Conservation (phyloP, 306 rosid genomes). For the Acacia melanoxylon region DNA sequence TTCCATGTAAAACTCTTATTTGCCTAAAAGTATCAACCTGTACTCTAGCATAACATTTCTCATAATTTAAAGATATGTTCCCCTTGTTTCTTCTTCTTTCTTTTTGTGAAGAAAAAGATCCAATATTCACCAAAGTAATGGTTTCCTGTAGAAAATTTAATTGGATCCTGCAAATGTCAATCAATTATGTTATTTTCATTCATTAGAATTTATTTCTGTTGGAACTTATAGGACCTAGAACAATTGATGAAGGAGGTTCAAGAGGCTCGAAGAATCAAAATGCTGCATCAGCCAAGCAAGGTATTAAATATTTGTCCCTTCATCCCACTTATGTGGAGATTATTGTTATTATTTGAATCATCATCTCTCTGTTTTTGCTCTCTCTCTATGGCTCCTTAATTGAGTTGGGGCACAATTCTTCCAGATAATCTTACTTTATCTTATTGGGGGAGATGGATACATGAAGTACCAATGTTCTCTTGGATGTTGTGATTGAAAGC, state of each 20-base stretch:
- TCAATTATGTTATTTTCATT: slow-evolving; percentile 24
- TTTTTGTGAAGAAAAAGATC: background rate
- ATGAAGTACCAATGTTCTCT: background rate
- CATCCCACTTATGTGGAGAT: background rate
- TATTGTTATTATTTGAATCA: slow-evolving; percentile 5
- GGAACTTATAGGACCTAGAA: slow-evolving; percentile 70
- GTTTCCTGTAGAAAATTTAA: background rate
- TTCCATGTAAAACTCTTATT: background rate
- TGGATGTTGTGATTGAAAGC: background rate
- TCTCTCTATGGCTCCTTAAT: background rate
- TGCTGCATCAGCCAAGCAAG: slow-evolving; percentile 99
- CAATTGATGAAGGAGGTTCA: slow-evolving; percentile 96
- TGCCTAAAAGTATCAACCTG: background rate
- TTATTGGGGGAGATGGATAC: background rate
- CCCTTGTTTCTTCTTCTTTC: background rate
- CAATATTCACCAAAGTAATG: background rate
- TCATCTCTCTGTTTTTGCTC: background rate
- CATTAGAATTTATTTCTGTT: slow-evolving; percentile 29
- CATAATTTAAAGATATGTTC: background rate
- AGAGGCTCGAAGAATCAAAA: slow-evolving; percentile 90
- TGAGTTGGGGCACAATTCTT: background rate
- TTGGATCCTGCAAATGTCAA: background rate
- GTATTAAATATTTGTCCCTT: slow-evolving; percentile 35
- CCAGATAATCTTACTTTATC: background rate
- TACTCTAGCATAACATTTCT: background rate